Evolutionary conservation across 805 yeast species (phyloP).

Genomic region (Diddensiella santjacobensis): DNA sequence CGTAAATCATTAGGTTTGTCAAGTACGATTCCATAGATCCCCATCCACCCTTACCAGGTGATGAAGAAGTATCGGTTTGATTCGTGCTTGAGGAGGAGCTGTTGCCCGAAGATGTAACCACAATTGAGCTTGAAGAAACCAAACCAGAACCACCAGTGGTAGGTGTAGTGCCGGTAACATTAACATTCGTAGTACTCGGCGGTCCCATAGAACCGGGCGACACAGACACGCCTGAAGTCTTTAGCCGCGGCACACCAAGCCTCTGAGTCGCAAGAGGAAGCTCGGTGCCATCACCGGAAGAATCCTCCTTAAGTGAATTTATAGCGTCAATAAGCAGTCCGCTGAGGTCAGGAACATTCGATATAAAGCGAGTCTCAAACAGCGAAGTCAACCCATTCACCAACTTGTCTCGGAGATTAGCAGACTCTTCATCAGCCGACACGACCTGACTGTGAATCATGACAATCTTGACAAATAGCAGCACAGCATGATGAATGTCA

Average conservation of each 20-base stretch:
- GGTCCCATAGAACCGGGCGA: neutral
- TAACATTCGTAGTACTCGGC: neutral
- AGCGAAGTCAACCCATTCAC: slow-evolving; percentile 15
- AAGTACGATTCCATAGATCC: slow-evolving; percentile 13
- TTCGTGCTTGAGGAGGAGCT: neutral
- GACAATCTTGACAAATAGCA: slow-evolving; percentile 25
- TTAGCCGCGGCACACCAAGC: neutral
- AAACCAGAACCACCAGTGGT: neutral
- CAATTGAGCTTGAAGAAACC: neutral
- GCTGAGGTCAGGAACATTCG: slow-evolving; percentile 11
- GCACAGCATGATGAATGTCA: slow-evolving; percentile 21
- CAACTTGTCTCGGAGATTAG: slow-evolving; percentile 12
- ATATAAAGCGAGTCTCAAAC: slow-evolving; percentile 16
- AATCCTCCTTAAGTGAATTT: slow-evolving; percentile 17
- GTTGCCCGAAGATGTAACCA: neutral
- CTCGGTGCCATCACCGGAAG: neutral
- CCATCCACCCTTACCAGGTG: neutral
- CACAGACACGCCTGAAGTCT: neutral
- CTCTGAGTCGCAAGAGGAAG: neutral
- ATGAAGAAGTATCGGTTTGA: neutral
- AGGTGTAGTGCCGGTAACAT: neutral
- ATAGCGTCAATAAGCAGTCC: slow-evolving; percentile 21
- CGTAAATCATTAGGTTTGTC: slow-evolving; percentile 29
- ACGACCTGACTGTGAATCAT: slow-evolving; percentile 24
- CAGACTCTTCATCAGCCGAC: slow-evolving; percentile 6